A percentile compares a stretch with the other conserved stretches of the same genome.
Evolutionary conservation across 805 yeast species (phyloP).

Genomic region (Yarrowia sp.): DNA sequence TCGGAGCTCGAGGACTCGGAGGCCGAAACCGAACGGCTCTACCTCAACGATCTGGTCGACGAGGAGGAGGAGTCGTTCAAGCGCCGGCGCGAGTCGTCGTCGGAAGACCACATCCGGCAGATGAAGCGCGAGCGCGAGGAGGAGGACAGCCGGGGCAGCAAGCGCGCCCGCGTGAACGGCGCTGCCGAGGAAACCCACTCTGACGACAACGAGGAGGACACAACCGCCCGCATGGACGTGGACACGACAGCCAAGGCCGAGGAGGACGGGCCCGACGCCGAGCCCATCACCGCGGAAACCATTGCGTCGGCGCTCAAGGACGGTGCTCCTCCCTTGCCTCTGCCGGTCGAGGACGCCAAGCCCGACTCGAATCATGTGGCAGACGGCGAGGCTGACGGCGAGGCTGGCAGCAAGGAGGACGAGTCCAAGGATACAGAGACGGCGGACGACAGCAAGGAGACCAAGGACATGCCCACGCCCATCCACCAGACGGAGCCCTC

Average conservation of each 20-base stretch:
- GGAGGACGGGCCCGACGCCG: background rate
- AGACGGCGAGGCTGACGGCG: background rate
- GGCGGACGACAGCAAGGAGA: conserved; percentile 20
- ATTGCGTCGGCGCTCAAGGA: background rate
- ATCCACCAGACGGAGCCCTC: conserved; percentile 6
- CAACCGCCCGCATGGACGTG: background rate
- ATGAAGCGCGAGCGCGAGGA: conserved; percentile 26
- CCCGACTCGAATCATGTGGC: background rate
- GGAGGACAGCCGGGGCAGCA: conserved; percentile 25
- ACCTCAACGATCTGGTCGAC: conserved; percentile 45
- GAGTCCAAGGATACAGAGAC: background rate
- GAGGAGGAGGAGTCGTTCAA: conserved; percentile 27
- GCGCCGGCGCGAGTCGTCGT: conserved; percentile 16
- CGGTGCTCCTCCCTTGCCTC: conserved; percentile 8
- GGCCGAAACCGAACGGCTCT: conserved; percentile 90
- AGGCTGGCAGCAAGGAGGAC: background rate
- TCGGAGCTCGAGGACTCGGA: conserved; percentile 55
- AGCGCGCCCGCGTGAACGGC: conserved; percentile 29
- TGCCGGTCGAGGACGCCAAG: background rate
- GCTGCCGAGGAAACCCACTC: background rate
- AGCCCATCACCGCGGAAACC: background rate
- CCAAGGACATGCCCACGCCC: background rate
- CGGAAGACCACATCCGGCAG: conserved; percentile 23
- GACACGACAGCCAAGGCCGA: background rate
- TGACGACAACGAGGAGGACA: background rate